Percentiles rank a stretch among this genome's conserved stretches.
phyloP scores from a whole-genome alignment of 495 filamentous ascomycete genomes.

The Aspergillus steynii region DNA sequence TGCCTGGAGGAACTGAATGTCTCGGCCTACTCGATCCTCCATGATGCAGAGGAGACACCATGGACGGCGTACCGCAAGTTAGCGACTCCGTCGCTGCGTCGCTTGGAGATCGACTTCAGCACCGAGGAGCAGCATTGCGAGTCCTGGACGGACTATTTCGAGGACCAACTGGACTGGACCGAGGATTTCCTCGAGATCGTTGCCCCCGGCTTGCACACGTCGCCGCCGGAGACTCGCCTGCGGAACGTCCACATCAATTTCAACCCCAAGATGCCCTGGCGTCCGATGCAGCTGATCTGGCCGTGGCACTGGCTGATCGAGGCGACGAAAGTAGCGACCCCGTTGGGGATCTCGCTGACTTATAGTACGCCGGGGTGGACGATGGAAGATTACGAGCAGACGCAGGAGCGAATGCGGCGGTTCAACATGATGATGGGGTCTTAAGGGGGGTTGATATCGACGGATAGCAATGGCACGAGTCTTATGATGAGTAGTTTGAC shows the following conservation, averaged over 20 bases:
- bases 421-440: not conserved
- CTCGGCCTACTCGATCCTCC: not conserved
- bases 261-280: not conserved
- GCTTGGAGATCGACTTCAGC: not conserved
- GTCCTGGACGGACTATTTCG: not conserved
- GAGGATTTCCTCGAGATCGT: not conserved
- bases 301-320: not conserved
- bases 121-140: not conserved
- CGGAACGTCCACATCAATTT: not conserved
- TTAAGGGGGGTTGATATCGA: not conserved
- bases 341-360: not conserved
- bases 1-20: not conserved
- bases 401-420: not conserved
- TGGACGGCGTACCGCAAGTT: not conserved
- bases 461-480: no score
- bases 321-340: not conserved
- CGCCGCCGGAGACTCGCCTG: not conserved
- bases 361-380: not conserved
- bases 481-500: no score
- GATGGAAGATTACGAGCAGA: not conserved
- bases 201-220: not conserved
- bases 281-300: not conserved
- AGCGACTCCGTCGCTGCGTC: not conserved
- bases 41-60: not conserved
- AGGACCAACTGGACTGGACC: not conserved